Evolutionary conservation across 108 stramenopile species (phyloP), one percentile per base, ranked within the genome.

Genomic region (Poteriospumella lacustris): DNA sequence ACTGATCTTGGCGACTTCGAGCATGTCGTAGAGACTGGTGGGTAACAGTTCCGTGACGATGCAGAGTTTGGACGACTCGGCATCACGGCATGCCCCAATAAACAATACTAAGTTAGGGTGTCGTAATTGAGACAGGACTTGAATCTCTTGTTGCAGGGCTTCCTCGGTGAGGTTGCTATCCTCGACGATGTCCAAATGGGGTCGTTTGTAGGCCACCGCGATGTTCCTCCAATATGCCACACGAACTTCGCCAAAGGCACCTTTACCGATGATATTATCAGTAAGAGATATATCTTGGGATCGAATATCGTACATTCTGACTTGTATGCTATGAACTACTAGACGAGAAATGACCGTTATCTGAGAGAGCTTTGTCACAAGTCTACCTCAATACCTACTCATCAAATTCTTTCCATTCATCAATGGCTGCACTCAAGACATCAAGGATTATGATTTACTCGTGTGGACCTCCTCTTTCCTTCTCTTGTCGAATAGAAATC

Each of bases 71-170:
- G 78, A 76, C 41, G 69, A 42, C 42, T 82, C 59, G 34, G 62
- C 47, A n/a, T n/a, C n/a, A n/a, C n/a, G n/a, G 40, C 81, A 79
- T 19, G 82, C 84, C 0, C 86, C 86, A 36, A 80, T 59, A 42
- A 86, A 81, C 68, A 81, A 26, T 1, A 85, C 84, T 58, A 87
- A 44, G 78, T 87, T 87, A 26, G 86, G 86, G 59, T 87, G 86
- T 41, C 67, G 43, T 28, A 87, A 58, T 34, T 76, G 68, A 28
- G 77, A 58, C 38, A 83, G 76, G 31, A 84, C 26, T 1, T 44
- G 42, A 1, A 81, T 81, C 44, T 86, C 85, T 24, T 72, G 40
- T 19, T 68, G 19, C 64, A 68, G 24, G 24, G 19, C 24, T 19
- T 15, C 15, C 15, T 56, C 52, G 52, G 24, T 56, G 19, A 19